These are phyloP conservation scores for Xylaria digitata DNA, from an alignment of 2,329 filamentous ascomycete genomes.

Conservation along the genomic window DNA sequence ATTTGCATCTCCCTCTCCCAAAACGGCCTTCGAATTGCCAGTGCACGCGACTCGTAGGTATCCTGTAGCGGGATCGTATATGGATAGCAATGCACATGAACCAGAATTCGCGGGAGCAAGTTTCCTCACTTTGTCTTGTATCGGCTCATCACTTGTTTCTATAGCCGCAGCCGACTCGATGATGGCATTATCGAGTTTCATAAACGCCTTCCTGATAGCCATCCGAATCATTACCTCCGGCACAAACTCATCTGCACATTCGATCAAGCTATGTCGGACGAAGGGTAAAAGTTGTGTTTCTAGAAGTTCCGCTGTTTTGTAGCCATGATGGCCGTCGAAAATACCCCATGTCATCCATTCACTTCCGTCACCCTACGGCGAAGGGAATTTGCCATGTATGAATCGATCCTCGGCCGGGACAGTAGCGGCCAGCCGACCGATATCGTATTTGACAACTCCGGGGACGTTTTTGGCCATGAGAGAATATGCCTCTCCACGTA, in stretches of 20 bases:
- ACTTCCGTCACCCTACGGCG: neutral
- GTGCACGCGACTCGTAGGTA: constrained; percentile 3
- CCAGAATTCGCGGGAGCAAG: neutral
- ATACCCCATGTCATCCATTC: constrained; percentile 17
- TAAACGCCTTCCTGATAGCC: neutral
- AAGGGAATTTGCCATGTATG: constrained; percentile 8
- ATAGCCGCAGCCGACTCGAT: neutral
- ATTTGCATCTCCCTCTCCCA: neutral
- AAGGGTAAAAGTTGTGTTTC: neutral
- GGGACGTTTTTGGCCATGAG: neutral
- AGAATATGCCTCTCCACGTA: constrained; percentile 3
- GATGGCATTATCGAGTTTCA: neutral
- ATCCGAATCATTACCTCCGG: neutral
- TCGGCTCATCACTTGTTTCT: neutral
- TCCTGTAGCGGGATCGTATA: neutral
- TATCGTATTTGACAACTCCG: constrained; percentile 1
- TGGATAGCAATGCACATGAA: constrained; percentile 16
- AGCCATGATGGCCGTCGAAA: constrained; percentile 3
- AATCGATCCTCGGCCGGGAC: constrained; percentile 3
- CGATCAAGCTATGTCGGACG: neutral
- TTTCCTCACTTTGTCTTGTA: constrained; percentile 6
- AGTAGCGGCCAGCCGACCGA: neutral
- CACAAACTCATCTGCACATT: neutral
- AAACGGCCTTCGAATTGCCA: constrained; percentile 10
- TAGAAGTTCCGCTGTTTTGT: constrained; percentile 3